phyloP scores from a whole-genome alignment of 73 alveolate genomes.

The Symbiodinium natans region DNA sequence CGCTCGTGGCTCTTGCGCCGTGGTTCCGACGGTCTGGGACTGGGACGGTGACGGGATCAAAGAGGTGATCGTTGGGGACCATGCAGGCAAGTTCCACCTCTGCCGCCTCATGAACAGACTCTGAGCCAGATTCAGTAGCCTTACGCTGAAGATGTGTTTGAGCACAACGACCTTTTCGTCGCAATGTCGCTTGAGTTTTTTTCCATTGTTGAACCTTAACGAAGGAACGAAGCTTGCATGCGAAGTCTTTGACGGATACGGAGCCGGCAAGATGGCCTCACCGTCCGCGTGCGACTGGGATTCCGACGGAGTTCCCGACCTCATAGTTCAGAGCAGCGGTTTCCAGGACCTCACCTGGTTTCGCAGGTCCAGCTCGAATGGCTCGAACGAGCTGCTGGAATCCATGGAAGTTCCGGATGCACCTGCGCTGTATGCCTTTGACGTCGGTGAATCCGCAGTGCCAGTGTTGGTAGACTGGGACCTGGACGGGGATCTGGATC shows the following conservation, averaged over 20 bases:
- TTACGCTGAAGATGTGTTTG: no score
- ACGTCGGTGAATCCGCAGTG: neutral
- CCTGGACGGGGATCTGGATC: neutral
- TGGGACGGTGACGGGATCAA: slow-evolving; percentile 6
- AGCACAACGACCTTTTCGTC: no score
- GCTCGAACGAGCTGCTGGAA: neutral
- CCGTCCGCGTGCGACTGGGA: slow-evolving; percentile 34
- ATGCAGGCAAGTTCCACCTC: neutral
- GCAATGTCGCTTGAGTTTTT: no score
- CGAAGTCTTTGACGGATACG: neutral
- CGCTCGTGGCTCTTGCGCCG: neutral
- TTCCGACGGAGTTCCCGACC: slow-evolving; percentile 7
- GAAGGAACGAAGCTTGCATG: neutral
- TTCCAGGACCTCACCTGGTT: slow-evolving; percentile 12
- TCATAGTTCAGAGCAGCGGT: neutral
- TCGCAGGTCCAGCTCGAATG: no score
- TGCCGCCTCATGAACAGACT: neutral
- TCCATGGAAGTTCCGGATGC: neutral
- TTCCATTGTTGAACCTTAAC: neutral
- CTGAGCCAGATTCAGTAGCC: no score
- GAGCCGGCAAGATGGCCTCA: neutral
- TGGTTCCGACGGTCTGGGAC: neutral
- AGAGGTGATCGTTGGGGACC: neutral
- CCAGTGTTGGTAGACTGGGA: slow-evolving; percentile 22
- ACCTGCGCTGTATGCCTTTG: neutral